These are phyloP conservation scores for Microstegium vimineum DNA, from an alignment of 176 grass and related monocot species.

Conservation along the genomic window DNA sequence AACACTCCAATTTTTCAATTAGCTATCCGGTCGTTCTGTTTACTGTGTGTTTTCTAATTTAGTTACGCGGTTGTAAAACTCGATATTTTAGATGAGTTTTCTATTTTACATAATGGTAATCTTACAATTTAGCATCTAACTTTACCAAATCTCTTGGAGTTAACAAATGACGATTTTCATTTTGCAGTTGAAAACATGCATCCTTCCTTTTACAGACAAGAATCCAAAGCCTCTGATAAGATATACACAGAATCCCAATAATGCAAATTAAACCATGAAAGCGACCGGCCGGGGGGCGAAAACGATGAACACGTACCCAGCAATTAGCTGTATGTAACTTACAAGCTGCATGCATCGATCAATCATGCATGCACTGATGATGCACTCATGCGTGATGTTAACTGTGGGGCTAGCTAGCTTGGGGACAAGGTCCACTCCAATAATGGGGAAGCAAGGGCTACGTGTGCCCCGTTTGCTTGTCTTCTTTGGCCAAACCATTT, in stretches of 20 bases:
- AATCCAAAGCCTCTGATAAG: too few species aligned
- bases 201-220: background rate
- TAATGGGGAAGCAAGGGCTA: background rate
- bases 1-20: too few species aligned
- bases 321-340: background rate
- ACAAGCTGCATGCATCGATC: background rate
- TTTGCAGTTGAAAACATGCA: background rate
- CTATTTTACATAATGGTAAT: too few species aligned
- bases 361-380: background rate
- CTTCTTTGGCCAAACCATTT: background rate
- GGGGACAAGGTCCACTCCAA: background rate
- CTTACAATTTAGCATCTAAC: too few species aligned
- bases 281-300: background rate
- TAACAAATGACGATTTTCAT: too few species aligned
- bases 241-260: background rate
- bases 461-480: constrained; percentile 12
- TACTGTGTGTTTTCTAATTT: too few species aligned
- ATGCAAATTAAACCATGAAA: background rate
- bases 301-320: background rate
- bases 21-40: too few species aligned
- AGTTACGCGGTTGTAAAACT: too few species aligned
- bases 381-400: background rate
- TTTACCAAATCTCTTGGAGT: too few species aligned
- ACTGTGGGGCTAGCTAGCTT: background rate
- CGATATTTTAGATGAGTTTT: too few species aligned